phyloP scores from a whole-genome alignment of 371 early-diverging fungal genomes.

The Coelomomyces lativittatus region DNA sequence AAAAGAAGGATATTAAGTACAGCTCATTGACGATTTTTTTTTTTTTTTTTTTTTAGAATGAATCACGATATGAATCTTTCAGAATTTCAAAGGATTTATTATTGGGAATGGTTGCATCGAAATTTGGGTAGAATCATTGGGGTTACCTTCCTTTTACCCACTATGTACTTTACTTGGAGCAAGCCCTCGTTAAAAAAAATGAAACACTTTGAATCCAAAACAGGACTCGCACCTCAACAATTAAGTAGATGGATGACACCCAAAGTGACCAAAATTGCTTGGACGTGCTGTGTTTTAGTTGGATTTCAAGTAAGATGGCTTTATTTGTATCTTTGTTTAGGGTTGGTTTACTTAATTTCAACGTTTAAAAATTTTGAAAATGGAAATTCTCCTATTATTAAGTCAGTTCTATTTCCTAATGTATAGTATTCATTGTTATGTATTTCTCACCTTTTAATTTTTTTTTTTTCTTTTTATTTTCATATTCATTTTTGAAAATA shows the following conservation, averaged over 20 bases:
- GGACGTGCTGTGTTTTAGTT: slow-evolving; percentile 55
- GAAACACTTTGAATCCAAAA: not conserved
- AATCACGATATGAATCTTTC: slow-evolving; percentile 71
- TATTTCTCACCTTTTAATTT: slow-evolving; percentile 1
- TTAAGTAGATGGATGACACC: slow-evolving; percentile 36
- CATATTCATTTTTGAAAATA: not conserved
- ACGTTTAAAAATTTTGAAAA: too few relatives aligned
- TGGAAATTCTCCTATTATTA: too few relatives aligned
- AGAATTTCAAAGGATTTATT: slow-evolving; percentile 89
- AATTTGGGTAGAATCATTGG: slow-evolving; percentile 84
- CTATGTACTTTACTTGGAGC: slow-evolving; percentile 58
- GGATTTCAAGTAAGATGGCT: slow-evolving; percentile 78
- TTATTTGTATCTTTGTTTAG: not conserved
- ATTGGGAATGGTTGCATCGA: slow-evolving; percentile 91
- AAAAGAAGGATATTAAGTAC: too few relatives aligned
- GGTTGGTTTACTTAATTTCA: too few relatives aligned
- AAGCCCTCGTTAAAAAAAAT: slow-evolving; percentile 12
- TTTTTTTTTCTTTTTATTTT: not conserved
- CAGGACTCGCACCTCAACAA: not conserved
- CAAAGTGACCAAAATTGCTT: slow-evolving; percentile 42
- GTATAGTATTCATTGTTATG: slow-evolving; percentile 2
- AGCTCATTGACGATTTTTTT: too few relatives aligned
- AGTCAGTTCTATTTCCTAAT: too few relatives aligned
- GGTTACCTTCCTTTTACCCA: slow-evolving; percentile 65
- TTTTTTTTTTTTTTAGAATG: slow-evolving; percentile 44